phyloP scores from a whole-genome alignment of 331 rosid species.

The Stylosanthes scabra region DNA sequence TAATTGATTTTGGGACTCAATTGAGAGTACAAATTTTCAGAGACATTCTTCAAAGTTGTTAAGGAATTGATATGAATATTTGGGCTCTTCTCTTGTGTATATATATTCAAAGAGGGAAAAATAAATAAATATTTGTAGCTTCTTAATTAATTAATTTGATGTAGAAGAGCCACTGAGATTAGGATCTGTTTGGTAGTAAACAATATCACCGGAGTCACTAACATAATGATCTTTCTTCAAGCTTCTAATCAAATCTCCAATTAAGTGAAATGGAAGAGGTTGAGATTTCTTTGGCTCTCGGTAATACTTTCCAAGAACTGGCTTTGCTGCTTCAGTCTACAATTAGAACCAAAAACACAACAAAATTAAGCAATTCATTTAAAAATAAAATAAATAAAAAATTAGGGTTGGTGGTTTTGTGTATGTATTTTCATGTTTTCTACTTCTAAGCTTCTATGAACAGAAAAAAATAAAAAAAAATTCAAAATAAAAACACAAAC shows the following conservation, averaged over 20 bases:
- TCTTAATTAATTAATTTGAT: conserved; percentile 39
- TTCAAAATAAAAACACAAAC: too few relatives aligned
- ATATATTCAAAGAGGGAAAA: conserved; percentile 14
- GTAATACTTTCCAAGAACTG: conserved; percentile 70
- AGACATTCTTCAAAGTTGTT: conserved; percentile 33
- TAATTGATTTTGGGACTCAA: background rate
- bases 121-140: background rate
- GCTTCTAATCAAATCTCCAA: conserved; percentile 62
- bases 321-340: conserved; percentile 76
- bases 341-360: conserved; percentile 21
- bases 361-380: conserved; percentile 14
- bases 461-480: too few relatives aligned
- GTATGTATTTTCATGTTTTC: too few relatives aligned
- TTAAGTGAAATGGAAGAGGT: conserved; percentile 64
- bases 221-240: conserved; percentile 70
- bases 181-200: conserved; percentile 73
- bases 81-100: background rate
- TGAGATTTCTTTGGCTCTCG: conserved; percentile 69
- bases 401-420: too few relatives aligned
- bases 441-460: too few relatives aligned
- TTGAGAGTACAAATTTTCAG: conserved; percentile 6
- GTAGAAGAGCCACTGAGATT: conserved; percentile 42
- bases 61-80: background rate
- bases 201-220: conserved; percentile 70
- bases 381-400: too few relatives aligned